A percentile compares a stretch with the other conserved stretches of the same genome.
Conservation (phyloP, 768 basidiomycete genomes). For the Astraeus odoratus region DNA sequence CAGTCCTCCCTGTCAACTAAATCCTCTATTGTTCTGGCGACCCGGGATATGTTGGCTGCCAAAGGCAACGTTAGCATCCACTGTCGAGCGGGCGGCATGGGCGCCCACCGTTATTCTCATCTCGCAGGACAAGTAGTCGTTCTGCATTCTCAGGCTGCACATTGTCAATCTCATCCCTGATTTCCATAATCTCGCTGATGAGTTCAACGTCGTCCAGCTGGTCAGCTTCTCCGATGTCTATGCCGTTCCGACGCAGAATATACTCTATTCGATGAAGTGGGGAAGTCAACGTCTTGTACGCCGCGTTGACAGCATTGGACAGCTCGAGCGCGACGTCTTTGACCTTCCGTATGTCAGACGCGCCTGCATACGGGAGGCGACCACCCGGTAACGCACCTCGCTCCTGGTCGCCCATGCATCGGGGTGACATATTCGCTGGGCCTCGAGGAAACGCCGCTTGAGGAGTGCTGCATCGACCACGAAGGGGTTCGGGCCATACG, state of each 20-base stretch:
- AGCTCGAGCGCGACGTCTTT: conserved; percentile 25
- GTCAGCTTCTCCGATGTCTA: conserved; percentile 60
- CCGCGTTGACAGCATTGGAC: conserved; percentile 75
- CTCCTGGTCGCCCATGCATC: conserved; percentile 75
- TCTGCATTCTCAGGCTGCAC: conserved; percentile 38
- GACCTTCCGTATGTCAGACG: conserved; percentile 9
- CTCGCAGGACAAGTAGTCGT: conserved; percentile 44
- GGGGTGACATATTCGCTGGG: conserved; percentile 79
- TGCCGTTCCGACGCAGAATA: conserved; percentile 58
- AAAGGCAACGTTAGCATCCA: background rate
- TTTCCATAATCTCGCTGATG: conserved; percentile 73
- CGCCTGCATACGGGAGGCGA: conserved; percentile 1
- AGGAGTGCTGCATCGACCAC: conserved; percentile 53
- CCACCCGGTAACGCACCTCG: conserved; percentile 44
- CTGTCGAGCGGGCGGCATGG: background rate
- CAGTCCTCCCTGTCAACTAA: conserved; percentile 51
- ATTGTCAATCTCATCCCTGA: conserved; percentile 66
- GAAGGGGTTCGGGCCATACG: conserved; percentile 63
- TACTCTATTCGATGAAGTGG: conserved; percentile 79
- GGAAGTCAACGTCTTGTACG: conserved; percentile 67
- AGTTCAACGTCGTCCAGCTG: conserved; percentile 64
- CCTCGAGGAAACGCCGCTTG: conserved; percentile 57
- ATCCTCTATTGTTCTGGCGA: conserved; percentile 39
- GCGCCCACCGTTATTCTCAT: conserved; percentile 50
- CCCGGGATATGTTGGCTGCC: conserved; percentile 46